Percentiles rank a stretch among this genome's conserved stretches.
phyloP scores from a whole-genome alignment of 306 rosid genomes.

The Argentina anserina region DNA sequence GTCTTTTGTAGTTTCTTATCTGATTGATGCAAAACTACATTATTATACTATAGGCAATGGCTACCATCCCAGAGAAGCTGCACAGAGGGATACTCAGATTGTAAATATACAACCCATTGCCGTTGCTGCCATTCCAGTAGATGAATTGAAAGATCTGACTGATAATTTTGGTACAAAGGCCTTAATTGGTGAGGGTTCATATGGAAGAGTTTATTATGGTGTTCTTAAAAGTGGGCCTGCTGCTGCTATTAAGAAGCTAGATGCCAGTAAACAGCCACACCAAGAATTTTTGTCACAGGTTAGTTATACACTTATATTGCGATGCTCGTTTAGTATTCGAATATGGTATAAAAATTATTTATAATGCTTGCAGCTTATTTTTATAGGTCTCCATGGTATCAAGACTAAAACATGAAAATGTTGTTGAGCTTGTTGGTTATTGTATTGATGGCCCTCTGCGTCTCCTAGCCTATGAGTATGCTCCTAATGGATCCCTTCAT shows the following conservation, averaged over 20 bases:
- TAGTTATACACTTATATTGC: not conserved
- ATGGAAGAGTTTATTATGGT: slow-evolving; percentile 67
- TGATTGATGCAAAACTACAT: slow-evolving; percentile 4
- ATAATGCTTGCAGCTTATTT: not conserved
- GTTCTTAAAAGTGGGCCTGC: slow-evolving; percentile 45
- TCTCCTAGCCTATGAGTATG: slow-evolving; percentile 67
- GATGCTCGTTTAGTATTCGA: not conserved
- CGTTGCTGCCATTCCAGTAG: slow-evolving; percentile 59
- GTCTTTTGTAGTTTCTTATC: slow-evolving; percentile 12
- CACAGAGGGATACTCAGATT: slow-evolving; percentile 25
- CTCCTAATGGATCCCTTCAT: slow-evolving; percentile 79
- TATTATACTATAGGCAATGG: slow-evolving; percentile 35
- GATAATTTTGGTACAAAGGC: slow-evolving; percentile 62
- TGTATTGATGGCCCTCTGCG: slow-evolving; percentile 67
- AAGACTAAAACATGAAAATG: slow-evolving; percentile 69
- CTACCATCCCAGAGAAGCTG: slow-evolving; percentile 38
- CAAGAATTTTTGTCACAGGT: slow-evolving; percentile 82
- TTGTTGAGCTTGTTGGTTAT: slow-evolving; percentile 63
- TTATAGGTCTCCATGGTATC: slow-evolving; percentile 72
- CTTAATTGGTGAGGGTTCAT: slow-evolving; percentile 80
- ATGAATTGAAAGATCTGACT: slow-evolving; percentile 62
- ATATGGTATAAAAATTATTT: not conserved
- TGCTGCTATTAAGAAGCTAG: slow-evolving; percentile 74
- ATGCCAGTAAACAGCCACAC: slow-evolving; percentile 64
- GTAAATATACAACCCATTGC: slow-evolving; percentile 55